Evolutionary conservation across 1,284 basidiomycete genomes (phyloP), one percentile per base, ranked within the genome.

Genomic region (Moesziomyces globuligerus): DNA sequence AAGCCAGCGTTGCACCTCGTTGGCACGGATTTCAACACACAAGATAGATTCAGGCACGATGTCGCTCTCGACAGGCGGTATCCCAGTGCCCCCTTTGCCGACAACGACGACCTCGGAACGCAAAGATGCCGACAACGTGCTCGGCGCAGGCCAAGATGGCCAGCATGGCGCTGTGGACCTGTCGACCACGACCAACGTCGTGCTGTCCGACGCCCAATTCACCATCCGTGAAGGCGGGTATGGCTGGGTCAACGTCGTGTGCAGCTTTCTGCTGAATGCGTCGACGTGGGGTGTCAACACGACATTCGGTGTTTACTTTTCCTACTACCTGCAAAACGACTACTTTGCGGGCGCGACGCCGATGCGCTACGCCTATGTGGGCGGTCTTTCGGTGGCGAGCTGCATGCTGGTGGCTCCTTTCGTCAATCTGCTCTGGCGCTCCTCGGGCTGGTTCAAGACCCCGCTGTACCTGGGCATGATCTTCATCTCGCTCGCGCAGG

Each of bases 301-400:
- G 7, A 83, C 83, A 3, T 85, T 84, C 43, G 84, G 84, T 18
- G 83, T 85, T n/a, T 85, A 82, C 72, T 77, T 83, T 7, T 75
- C 83, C 11, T 84, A 81, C 60, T 85, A 84, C 53, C 74, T 82
- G 17, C 50, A 82, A 24, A 75, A 84, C 71, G 81, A 84, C 71
- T 83, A 83, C 64, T 85, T 84, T 46, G 45, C 74, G 7, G 74
- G 82, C 23, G 82, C 78, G 25, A 77, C 83, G 21, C 76, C 80
- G 32, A 76, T 84, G 45, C 75, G 82, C 18, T 85, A 84, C 50
- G 84, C 84, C 7, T 84, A 83, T 75, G 81, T 84, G 7, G 84
- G 84, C 26, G 84, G 84, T 8, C 68, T 85, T 37, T 77, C 76
- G 1, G 81, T 84, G 0, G 77, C 82, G 3, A 56, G 75, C 5